Percentiles rank a stretch among this genome's conserved stretches.
phyloP scores from a whole-genome alignment of 495 filamentous ascomycete genomes.

The Astrocystis sublimbata region DNA sequence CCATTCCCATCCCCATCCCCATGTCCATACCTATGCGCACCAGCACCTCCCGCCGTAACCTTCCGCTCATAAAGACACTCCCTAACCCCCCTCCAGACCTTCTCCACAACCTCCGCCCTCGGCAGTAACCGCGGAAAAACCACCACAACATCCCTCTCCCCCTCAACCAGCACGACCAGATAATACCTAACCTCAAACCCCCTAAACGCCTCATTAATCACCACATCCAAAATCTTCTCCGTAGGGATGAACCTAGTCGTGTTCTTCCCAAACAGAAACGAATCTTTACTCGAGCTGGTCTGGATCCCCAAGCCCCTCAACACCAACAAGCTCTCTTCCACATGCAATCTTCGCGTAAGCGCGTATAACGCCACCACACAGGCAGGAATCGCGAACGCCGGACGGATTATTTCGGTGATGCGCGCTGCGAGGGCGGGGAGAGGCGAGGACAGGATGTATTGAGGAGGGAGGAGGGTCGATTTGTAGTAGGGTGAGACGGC shows the following conservation, averaged over 20 bases:
- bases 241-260: slow-evolving; percentile 91
- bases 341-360: slow-evolving; percentile 44
- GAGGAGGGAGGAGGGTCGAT: slow-evolving; percentile 9
- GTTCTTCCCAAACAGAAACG: slow-evolving; percentile 54
- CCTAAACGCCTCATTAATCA: slow-evolving; percentile 93
- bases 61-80: slow-evolving; percentile 73
- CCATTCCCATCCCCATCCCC: slow-evolving; percentile 23
- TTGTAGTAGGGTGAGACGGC: neutral
- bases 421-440: slow-evolving; percentile 43
- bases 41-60: slow-evolving; percentile 6
- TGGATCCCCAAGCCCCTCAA: slow-evolving; percentile 91
- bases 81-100: slow-evolving; percentile 79
- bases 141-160: slow-evolving; percentile 83
- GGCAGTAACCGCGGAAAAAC: slow-evolving; percentile 87
- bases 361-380: slow-evolving; percentile 33
- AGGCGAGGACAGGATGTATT: slow-evolving; percentile 14
- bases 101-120: slow-evolving; percentile 67
- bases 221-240: slow-evolving; percentile 82
- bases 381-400: slow-evolving; percentile 25
- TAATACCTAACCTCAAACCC: slow-evolving; percentile 92
- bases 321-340: slow-evolving; percentile 84
- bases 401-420: slow-evolving; percentile 40
- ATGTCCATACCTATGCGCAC: too few relatives aligned
- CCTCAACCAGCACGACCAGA: slow-evolving; percentile 86
- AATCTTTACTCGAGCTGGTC: slow-evolving; percentile 67